Evolutionary conservation across 2,329 filamentous ascomycete species (phyloP), one percentile per base, ranked within the genome.

Genomic region (Claviceps sorghi): DNA sequence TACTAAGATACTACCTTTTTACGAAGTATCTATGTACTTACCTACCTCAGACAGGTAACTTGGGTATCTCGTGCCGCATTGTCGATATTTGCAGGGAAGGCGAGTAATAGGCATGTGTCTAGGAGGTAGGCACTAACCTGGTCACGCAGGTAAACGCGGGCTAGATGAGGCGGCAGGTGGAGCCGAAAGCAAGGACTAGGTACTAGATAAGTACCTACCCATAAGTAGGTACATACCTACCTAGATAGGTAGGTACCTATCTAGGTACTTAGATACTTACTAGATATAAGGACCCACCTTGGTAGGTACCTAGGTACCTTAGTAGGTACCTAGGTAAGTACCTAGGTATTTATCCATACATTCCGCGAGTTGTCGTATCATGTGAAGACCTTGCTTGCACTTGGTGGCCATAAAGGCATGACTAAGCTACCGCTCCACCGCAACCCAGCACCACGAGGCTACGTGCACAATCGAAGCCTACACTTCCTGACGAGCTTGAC

Each of bases 391-490:
- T 36, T 38, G 36, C 36, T 8, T 21, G 22, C 42, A 26, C 41
- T 21, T 43, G 41, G 22, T 29, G 26, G 15, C 15, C 15, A 26
- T 4, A 10, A 38, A 26, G 21, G 15, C 2, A 40, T 54, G 45
- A 54, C 52, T 54, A 54, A 54, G 52, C 49, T 10, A n/a, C 11
- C 36, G 45, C 44, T 51, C 52, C 34, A 30, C 38, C 45, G 2
- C 26, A 36, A 34, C 29, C 10, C 17, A 48, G 29, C 38, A 51
- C 52, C 36, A 21, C 52, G 19, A 50, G 52, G 30, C 49, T 51
- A 51, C 49, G 52, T 53, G 30, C 49, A 42, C 45, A 41, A 15
- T 50, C 22, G 43, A 53, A 26, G 52, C 52, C 52, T 48, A 15
- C 32, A 29, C 36, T 10, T 43, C 36, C 36, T 15, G 36, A 38